A percentile compares a stretch with the other conserved stretches of the same genome.
Conservation (phyloP, 2,329 filamentous ascomycete genomes). For the Fusarium xyrophilum region DNA sequence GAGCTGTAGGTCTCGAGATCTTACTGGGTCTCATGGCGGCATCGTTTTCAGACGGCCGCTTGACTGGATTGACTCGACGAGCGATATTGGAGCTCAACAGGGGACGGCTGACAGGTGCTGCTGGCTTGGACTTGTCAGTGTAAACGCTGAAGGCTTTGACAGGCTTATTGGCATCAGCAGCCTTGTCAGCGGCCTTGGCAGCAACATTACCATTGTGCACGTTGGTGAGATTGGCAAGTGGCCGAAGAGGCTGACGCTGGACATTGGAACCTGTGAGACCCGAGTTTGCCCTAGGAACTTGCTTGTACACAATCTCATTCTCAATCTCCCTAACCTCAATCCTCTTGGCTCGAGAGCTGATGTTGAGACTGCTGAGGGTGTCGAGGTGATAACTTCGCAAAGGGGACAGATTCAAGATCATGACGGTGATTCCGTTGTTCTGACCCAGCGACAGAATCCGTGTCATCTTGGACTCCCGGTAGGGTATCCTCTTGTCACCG, state of each 20-base stretch:
- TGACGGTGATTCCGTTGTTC: slow-evolving; percentile 93
- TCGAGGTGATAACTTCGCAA: slow-evolving; percentile 93
- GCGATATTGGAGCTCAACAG: slow-evolving; percentile 46
- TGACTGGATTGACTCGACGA: slow-evolving; percentile 47
- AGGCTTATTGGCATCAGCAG: slow-evolving; percentile 63
- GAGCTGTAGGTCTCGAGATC: slow-evolving; percentile 42
- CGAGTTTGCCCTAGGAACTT: slow-evolving; percentile 65
- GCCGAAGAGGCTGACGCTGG: slow-evolving; percentile 77
- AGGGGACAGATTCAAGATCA: slow-evolving; percentile 94
- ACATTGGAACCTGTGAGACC: slow-evolving; percentile 49
- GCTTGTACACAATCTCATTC: slow-evolving; percentile 90
- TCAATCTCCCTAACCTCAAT: slow-evolving; percentile 96
- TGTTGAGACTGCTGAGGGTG: slow-evolving; percentile 90
- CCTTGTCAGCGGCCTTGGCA: slow-evolving; percentile 52
- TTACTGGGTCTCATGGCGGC: slow-evolving; percentile 56
- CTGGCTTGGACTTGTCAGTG: slow-evolving; percentile 70
- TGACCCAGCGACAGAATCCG: slow-evolving; percentile 90
- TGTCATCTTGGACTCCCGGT: slow-evolving; percentile 97
- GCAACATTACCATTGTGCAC: slow-evolving; percentile 67
- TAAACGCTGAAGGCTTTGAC: slow-evolving; percentile 88
- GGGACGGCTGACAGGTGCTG: slow-evolving; percentile 46
- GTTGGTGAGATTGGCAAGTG: slow-evolving; percentile 78
- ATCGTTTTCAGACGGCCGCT: slow-evolving; percentile 54
- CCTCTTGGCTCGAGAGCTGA: slow-evolving; percentile 93
- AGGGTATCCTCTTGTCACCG: slow-evolving; percentile 80